phyloP scores from a whole-genome alignment of 495 filamentous ascomycete species.

The Penicillium samsonianum region DNA sequence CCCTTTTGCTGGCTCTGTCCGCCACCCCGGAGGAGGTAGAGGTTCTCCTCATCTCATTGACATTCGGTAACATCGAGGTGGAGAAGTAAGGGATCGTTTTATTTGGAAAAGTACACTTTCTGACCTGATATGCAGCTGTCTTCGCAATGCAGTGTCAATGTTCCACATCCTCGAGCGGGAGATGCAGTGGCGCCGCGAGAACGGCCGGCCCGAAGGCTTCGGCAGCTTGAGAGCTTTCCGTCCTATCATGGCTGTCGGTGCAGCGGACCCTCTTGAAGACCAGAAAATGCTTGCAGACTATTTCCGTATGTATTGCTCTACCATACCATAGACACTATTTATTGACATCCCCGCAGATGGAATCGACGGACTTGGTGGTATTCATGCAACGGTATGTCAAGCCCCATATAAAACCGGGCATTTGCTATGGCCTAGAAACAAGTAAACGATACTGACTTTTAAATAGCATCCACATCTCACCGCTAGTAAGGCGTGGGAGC shows the following conservation, averaged over 20 bases:
- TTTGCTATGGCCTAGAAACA: background rate
- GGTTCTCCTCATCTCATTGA: conserved; percentile 83
- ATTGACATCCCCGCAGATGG: conserved; percentile 63
- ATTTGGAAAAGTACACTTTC: background rate
- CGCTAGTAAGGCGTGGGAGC: conserved; percentile 80
- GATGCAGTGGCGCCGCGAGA: conserved; percentile 73
- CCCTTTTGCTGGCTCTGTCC: conserved; percentile 79
- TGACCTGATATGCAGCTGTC: conserved; percentile 56
- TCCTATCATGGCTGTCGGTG: conserved; percentile 84
- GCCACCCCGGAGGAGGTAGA: conserved; percentile 84
- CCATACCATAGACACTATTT: background rate
- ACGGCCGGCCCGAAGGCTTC: conserved; percentile 67
- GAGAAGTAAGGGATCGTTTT: conserved; percentile 53
- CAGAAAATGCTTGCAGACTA: conserved; percentile 83
- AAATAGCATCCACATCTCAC: conserved; percentile 81
- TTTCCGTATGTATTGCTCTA: conserved; percentile 66
- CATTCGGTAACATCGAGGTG: conserved; percentile 88
- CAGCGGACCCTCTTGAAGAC: conserved; percentile 80
- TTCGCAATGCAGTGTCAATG: conserved; percentile 85
- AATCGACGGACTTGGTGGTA: conserved; percentile 84
- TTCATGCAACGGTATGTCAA: conserved; percentile 70
- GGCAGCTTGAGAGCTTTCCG: conserved; percentile 64
- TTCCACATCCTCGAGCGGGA: conserved; percentile 94
- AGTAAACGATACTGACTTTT: conserved; percentile 14
- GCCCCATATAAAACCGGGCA: background rate